Percentiles rank a stretch among this genome's conserved stretches.
These are phyloP conservation scores for Breviolum minutum DNA, from an alignment of 73 alveolate species.

Conservation along the genomic window DNA sequence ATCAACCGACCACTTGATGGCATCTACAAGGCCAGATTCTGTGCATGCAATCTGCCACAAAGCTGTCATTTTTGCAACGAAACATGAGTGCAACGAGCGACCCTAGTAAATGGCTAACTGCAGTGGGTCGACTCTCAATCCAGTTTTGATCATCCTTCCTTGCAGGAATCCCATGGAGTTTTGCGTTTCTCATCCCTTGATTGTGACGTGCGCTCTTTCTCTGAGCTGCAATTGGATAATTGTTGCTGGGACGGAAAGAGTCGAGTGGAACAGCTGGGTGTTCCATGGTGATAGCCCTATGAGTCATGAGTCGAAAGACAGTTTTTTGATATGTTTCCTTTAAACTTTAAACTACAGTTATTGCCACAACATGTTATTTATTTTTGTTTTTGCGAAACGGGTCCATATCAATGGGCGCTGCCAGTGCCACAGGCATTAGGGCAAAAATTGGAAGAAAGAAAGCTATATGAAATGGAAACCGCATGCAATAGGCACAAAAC, in stretches of 20 bases:
- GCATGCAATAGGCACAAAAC: no score
- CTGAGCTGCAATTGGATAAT: slow-evolving; percentile 92
- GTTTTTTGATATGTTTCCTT: neutral
- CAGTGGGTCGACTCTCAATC: neutral
- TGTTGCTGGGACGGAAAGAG: slow-evolving; percentile 7
- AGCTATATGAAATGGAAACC: no score
- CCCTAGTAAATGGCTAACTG: neutral
- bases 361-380: neutral
- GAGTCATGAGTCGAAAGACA: neutral
- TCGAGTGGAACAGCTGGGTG: neutral
- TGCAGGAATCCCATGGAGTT: slow-evolving; percentile 86
- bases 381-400: neutral
- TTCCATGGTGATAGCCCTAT: neutral
- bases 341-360: no score
- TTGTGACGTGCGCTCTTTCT: slow-evolving; percentile 71
- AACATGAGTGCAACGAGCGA: neutral
- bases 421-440: no score
- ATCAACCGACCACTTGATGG: slow-evolving; percentile 91
- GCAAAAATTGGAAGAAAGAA: no score
- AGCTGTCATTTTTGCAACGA: neutral
- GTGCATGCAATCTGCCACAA: no score
- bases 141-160: neutral
- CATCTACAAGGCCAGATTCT: slow-evolving; percentile 51
- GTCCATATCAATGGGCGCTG: no score
- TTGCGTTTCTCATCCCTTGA: slow-evolving; percentile 90